Evolutionary conservation across 2,329 filamentous ascomycete species (phyloP).

Genomic region (Chrysoporthe deuterocubensis): DNA sequence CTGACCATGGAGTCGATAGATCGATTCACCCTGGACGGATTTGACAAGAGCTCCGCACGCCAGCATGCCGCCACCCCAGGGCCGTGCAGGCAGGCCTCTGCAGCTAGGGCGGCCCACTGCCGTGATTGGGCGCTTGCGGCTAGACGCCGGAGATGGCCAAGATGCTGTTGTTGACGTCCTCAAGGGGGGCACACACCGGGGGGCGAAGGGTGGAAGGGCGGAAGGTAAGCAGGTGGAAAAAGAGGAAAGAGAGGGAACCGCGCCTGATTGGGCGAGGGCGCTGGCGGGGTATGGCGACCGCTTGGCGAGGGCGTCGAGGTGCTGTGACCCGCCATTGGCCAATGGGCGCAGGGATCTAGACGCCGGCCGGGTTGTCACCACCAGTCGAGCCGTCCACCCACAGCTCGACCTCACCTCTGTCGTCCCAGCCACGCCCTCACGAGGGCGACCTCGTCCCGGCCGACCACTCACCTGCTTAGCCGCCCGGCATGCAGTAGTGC

Average conservation of each 20-base stretch:
- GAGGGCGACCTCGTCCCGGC: slow-evolving; percentile 23
- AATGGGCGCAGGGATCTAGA: slow-evolving; percentile 43
- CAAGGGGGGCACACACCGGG: neutral
- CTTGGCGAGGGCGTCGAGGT: slow-evolving; percentile 31
- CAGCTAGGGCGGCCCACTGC: slow-evolving; percentile 9
- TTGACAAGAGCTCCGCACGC: neutral
- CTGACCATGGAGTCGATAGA: slow-evolving; percentile 9
- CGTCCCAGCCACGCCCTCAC: neutral
- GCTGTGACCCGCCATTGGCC: slow-evolving; percentile 35
- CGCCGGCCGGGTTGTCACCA: slow-evolving; percentile 36
- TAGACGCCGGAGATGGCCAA: slow-evolving; percentile 5
- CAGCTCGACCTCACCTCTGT: slow-evolving; percentile 14
- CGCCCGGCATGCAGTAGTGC: slow-evolving; percentile 46
- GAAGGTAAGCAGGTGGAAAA: neutral
- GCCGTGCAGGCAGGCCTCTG: neutral
- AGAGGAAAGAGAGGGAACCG: slow-evolving; percentile 1
- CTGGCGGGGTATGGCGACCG: neutral
- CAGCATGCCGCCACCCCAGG: neutral
- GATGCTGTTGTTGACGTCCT: neutral
- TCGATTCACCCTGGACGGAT: neutral
- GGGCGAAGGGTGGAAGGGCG: neutral
- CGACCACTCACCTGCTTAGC: slow-evolving; percentile 41
- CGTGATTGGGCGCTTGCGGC: slow-evolving; percentile 24
- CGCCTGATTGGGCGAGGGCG: slow-evolving; percentile 11
- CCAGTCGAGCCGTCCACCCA: slow-evolving; percentile 15